These are phyloP conservation scores for Coemansia sp. DNA, from an alignment of 192 early-diverging fungal genomes.

Conservation along the genomic window DNA sequence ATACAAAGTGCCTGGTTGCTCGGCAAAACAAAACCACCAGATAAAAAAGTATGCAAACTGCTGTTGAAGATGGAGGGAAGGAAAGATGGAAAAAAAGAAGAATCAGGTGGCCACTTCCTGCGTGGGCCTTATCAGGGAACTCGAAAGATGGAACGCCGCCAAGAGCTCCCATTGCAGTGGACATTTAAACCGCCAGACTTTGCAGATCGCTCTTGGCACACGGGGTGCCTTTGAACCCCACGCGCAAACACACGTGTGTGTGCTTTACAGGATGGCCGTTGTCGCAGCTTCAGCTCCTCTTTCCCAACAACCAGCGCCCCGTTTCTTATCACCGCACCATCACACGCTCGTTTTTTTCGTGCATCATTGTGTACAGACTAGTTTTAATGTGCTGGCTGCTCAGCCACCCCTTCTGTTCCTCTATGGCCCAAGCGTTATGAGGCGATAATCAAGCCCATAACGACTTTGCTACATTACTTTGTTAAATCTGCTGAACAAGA, in stretches of 20 bases:
- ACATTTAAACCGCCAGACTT: not conserved
- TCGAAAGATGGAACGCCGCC: not conserved
- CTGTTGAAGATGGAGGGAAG: not conserved
- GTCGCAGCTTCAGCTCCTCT: not conserved
- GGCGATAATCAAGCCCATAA: not conserved
- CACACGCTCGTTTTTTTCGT: not conserved
- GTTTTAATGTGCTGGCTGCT: not conserved
- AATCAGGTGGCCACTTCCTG: not conserved
- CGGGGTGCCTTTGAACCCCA: not conserved
- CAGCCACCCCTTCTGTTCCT: not conserved
- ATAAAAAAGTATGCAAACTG: not conserved
- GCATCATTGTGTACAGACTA: not conserved
- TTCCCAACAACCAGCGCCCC: not conserved
- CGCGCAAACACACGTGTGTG: not conserved
- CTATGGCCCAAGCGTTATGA: not conserved
- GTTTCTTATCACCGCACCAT: not conserved
- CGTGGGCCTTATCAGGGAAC: not conserved
- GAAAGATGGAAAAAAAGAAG: constrained; percentile 25
- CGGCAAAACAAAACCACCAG: not conserved
- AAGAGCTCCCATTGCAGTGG: not conserved
- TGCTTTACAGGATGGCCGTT: not conserved
- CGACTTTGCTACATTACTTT: too few species aligned
- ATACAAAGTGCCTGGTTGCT: not conserved
- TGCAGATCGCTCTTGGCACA: not conserved
- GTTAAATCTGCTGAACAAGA: too few species aligned